A percentile compares a stretch with the other conserved stretches of the same genome.
Evolutionary conservation across 306 rosid species (phyloP).

Genomic region (Cucurbita argyrosperma): DNA sequence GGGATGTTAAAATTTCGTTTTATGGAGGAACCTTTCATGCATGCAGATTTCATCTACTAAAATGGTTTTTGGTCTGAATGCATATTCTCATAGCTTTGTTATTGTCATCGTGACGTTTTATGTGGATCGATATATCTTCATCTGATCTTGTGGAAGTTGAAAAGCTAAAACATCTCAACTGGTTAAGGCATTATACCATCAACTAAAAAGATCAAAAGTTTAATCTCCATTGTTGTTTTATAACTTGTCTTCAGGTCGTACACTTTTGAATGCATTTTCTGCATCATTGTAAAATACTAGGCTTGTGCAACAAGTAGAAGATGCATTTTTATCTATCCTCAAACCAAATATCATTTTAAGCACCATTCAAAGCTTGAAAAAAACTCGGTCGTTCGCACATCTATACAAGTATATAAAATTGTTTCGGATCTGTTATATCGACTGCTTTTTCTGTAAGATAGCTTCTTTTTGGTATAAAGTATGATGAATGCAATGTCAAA

Average conservation of each 20-base stretch:
- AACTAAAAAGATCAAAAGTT: neutral
- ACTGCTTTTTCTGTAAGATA: neutral
- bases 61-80: neutral
- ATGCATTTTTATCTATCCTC: neutral
- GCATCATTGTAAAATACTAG: neutral
- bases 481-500: slow-evolving; percentile 2
- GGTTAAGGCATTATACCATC: neutral
- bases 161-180: neutral
- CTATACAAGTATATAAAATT: neutral
- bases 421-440: neutral
- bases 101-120: neutral
- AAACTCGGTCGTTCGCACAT: neutral
- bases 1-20: neutral
- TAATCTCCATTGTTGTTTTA: neutral
- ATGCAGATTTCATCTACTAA: neutral
- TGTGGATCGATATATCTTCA: neutral
- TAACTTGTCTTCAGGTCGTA: neutral
- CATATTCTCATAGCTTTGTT: neutral
- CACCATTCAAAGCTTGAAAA: neutral
- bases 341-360: neutral
- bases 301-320: neutral
- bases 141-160: neutral
- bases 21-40: neutral
- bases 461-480: slow-evolving; percentile 3
- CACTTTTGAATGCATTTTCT: neutral